phyloP scores from a whole-genome alignment of 2,329 filamentous ascomycete species.

The Ilyonectria sp. region DNA sequence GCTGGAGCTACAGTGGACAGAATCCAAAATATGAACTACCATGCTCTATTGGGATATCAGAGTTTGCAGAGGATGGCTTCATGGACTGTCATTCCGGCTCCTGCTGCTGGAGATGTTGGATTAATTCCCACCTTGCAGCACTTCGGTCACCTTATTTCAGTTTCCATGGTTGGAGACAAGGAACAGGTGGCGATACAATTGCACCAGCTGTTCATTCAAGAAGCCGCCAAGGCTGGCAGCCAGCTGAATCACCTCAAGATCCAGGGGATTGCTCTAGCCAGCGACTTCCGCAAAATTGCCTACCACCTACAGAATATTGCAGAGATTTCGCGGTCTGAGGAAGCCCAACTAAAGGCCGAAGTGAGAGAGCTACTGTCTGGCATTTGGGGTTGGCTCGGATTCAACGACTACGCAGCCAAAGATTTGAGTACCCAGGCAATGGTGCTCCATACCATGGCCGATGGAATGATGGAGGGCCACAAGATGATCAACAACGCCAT shows the following conservation, averaged over 20 bases:
- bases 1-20: background rate
- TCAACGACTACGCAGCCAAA: background rate
- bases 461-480: background rate
- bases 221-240: background rate
- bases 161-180: background rate
- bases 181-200: background rate
- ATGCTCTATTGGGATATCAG: background rate
- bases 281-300: background rate
- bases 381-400: background rate
- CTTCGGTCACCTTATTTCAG: background rate
- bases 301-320: background rate
- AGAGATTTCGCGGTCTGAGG: background rate
- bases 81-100: background rate
- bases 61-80: background rate
- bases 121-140: background rate
- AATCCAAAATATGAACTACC: background rate
- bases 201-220: background rate
- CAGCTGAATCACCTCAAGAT: background rate
- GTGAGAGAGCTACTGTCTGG: background rate
- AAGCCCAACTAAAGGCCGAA: background rate
- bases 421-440: background rate
- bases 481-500: background rate
- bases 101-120: background rate
- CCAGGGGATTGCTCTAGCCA: background rate
- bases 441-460: background rate